These are phyloP conservation scores for Cutaneotrichosporon sp. DNA, from an alignment of 1,284 basidiomycete species.

Conservation along the genomic window DNA sequence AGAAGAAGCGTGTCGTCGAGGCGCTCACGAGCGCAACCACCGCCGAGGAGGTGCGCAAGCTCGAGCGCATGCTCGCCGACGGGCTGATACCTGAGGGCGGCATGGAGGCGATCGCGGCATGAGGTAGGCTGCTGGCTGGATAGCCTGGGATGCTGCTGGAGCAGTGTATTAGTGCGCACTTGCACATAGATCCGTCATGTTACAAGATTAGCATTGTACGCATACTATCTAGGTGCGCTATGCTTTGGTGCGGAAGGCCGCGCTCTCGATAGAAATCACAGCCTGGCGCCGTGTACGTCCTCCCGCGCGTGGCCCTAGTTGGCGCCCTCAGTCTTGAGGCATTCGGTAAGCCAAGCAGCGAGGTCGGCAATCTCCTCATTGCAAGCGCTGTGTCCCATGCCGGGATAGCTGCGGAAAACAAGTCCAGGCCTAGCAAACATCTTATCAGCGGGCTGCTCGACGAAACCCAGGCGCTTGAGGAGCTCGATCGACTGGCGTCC, in stretches of 20 bases:
- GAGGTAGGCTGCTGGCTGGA: neutral
- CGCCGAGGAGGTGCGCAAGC: constrained; percentile 81
- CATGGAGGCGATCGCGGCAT: constrained; percentile 5
- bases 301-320: constrained; percentile 20
- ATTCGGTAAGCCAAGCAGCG: constrained; percentile 40
- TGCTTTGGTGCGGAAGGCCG: neutral
- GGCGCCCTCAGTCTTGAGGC: constrained; percentile 39
- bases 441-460: constrained; percentile 33
- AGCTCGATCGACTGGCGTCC: constrained; percentile 60
- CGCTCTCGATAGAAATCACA: neutral
- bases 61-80: constrained; percentile 84
- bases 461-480: constrained; percentile 61
- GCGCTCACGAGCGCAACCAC: constrained; percentile 88
- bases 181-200: constrained; percentile 9
- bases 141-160: constrained; percentile 6
- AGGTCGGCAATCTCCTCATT: constrained; percentile 66
- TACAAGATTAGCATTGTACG: constrained; percentile 13
- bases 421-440: constrained; percentile 53
- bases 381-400: constrained; percentile 64
- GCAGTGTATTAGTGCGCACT: constrained; percentile 8
- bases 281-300: constrained; percentile 3
- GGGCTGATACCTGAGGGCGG: constrained; percentile 68
- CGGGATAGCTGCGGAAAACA: constrained; percentile 48
- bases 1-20: constrained; percentile 81
- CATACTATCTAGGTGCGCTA: constrained; percentile 2